Evolutionary conservation across 495 filamentous ascomycete species (phyloP).

Genomic region (Penicillium cinerascens): DNA sequence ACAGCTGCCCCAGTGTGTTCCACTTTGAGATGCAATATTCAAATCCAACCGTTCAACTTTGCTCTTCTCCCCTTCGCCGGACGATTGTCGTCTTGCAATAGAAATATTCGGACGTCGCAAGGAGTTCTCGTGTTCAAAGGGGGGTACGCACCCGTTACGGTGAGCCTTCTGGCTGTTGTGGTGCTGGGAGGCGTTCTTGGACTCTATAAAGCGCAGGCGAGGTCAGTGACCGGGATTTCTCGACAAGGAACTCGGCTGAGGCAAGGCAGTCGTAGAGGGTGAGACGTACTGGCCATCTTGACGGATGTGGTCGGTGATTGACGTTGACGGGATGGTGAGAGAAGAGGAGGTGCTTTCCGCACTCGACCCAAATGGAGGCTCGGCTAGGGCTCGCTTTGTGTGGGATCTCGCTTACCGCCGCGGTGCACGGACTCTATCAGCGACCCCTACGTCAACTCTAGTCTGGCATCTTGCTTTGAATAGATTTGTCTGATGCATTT

Average conservation of each 20-base stretch:
- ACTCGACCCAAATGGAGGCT: conserved; percentile 26
- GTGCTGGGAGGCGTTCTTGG: conserved; percentile 99
- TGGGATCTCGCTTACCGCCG: conserved; percentile 49
- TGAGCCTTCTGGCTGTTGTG: conserved; percentile 96
- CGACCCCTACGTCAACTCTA: background rate
- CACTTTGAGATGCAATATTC: background rate
- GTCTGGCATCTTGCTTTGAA: background rate
- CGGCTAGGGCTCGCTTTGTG: conserved; percentile 46
- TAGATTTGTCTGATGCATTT: background rate
- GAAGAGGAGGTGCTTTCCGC: conserved; percentile 19
- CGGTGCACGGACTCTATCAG: conserved; percentile 24
- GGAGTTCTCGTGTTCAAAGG: background rate
- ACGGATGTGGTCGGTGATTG: conserved; percentile 44
- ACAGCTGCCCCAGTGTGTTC: background rate
- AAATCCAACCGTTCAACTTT: background rate
- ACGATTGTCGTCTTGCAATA: background rate
- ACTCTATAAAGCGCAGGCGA: conserved; percentile 58
- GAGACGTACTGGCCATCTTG: conserved; percentile 52
- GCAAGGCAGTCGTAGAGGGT: background rate
- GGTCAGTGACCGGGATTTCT: conserved; percentile 25
- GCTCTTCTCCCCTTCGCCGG: background rate
- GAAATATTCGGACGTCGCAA: background rate
- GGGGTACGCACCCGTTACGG: conserved; percentile 80
- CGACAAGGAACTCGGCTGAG: conserved; percentile 1
- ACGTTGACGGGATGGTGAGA: conserved; percentile 31